These are phyloP conservation scores for Diaporthe destruens DNA, from an alignment of 2,329 filamentous ascomycete species.

Conservation along the genomic window DNA sequence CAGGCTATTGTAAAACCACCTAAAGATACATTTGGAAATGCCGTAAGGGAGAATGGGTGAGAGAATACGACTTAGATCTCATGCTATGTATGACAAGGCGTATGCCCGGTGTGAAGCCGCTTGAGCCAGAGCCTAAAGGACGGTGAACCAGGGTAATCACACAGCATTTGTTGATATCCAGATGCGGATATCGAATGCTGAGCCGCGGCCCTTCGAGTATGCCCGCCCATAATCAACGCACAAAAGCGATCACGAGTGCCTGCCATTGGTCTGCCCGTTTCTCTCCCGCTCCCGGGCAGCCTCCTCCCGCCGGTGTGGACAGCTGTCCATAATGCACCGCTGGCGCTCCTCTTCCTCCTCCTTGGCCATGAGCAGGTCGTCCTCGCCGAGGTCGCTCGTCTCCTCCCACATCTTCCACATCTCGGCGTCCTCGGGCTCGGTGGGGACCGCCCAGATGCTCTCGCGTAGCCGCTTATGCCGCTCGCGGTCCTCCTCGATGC, in stretches of 20 bases:
- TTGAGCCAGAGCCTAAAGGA: not conserved
- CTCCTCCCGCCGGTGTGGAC: slow-evolving; percentile 51
- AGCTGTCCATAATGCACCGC: slow-evolving; percentile 52
- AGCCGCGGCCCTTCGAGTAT: not conserved
- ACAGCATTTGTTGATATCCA: not conserved
- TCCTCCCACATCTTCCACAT: slow-evolving; percentile 88
- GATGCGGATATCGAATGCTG: not conserved
- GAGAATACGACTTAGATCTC: not conserved
- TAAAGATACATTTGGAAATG: not conserved
- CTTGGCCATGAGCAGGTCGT: slow-evolving; percentile 81
- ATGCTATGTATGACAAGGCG: not conserved
- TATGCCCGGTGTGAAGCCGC: not conserved
- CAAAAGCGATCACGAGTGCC: slow-evolving; percentile 12
- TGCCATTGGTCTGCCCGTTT: slow-evolving; percentile 42
- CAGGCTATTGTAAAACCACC: not conserved
- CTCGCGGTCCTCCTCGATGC: slow-evolving; percentile 97
- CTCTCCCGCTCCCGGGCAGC: slow-evolving; percentile 32
- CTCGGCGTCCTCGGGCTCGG: slow-evolving; percentile 74
- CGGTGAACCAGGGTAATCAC: not conserved
- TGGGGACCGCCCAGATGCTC: slow-evolving; percentile 89
- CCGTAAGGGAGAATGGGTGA: not conserved
- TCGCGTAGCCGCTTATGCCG: slow-evolving; percentile 92
- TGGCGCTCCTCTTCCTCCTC: slow-evolving; percentile 75
- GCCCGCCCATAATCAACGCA: too few species aligned
- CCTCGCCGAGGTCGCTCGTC: slow-evolving; percentile 86